phyloP scores from a whole-genome alignment of 306 rosid genomes.

The Geum urbanum region DNA sequence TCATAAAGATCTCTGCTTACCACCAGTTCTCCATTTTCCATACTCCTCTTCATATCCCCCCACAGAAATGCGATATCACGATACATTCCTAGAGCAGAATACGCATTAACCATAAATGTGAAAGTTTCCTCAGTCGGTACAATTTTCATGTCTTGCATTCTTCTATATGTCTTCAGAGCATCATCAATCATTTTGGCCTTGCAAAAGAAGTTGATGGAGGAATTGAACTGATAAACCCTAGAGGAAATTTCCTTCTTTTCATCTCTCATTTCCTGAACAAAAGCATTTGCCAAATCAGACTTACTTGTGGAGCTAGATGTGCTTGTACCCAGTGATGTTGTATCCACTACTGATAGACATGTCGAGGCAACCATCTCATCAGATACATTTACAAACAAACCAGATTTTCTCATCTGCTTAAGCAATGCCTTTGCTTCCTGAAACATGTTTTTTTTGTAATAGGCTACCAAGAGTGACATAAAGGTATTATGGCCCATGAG shows the following conservation, averaged over 20 bases:
- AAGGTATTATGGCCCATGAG: slow-evolving; percentile 36
- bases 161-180: slow-evolving; percentile 62
- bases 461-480: slow-evolving; percentile 52
- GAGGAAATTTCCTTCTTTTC: slow-evolving; percentile 30
- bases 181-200: slow-evolving; percentile 85
- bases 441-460: slow-evolving; percentile 47
- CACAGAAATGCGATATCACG: slow-evolving; percentile 69
- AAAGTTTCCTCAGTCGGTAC: slow-evolving; percentile 59
- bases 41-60: slow-evolving; percentile 82
- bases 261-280: slow-evolving; percentile 45
- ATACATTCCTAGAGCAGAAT: slow-evolving; percentile 65
- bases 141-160: slow-evolving; percentile 54
- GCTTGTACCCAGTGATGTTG: slow-evolving; percentile 5
- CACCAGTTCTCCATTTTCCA: slow-evolving; percentile 34
- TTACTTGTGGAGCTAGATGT: slow-evolving; percentile 19
- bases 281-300: slow-evolving; percentile 39
- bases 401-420: slow-evolving; percentile 54
- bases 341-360: slow-evolving; percentile 13
- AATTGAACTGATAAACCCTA: slow-evolving; percentile 50
- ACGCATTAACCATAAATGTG: slow-evolving; percentile 43
- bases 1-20: slow-evolving; percentile 61
- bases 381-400: slow-evolving; percentile 22
- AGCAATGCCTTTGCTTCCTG: slow-evolving; percentile 66
- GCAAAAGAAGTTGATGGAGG: slow-evolving; percentile 72
- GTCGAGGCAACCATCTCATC: slow-evolving; percentile 37